Conservation (phyloP, 75 land plant genomes). For the Sequoia sempervirens region DNA sequence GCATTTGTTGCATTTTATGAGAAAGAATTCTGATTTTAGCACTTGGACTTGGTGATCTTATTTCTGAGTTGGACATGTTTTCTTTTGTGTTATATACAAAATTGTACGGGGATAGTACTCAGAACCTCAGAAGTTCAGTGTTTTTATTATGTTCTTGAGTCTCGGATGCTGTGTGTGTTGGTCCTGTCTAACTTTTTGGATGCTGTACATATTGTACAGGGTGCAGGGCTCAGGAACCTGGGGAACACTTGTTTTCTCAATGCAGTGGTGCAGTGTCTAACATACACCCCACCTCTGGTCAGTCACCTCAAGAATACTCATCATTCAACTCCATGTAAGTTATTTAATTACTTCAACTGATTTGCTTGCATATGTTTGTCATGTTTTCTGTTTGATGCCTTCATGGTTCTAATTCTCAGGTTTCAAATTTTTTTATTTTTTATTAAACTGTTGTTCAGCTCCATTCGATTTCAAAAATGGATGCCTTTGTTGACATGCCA, state of each 20-base stretch:
- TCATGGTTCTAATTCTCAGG: neutral
- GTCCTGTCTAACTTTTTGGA: neutral
- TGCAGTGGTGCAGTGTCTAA: constrained; percentile 74
- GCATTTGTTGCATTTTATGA: neutral
- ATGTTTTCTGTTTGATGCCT: neutral
- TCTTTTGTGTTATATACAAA: neutral
- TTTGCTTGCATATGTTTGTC: neutral
- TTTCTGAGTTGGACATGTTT: neutral
- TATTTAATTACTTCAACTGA: neutral
- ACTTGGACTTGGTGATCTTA: neutral
- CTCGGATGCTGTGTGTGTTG: neutral
- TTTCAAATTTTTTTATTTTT: neutral
- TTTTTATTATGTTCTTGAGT: neutral
- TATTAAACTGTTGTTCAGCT: neutral
- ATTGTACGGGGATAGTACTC: neutral
- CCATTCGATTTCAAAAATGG: neutral
- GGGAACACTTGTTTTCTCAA: constrained; percentile 93
- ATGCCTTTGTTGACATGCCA: neutral
- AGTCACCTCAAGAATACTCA: constrained; percentile 15
- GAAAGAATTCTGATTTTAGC: neutral
- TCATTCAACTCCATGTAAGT: constrained; percentile 28
- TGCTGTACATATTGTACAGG: constrained; percentile 21
- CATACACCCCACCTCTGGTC: constrained; percentile 68
- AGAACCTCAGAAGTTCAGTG: neutral
- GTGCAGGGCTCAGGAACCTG: constrained; percentile 73